phyloP scores from a whole-genome alignment of 129 eudicot species.

The Ambrosia artemisiifolia region DNA sequence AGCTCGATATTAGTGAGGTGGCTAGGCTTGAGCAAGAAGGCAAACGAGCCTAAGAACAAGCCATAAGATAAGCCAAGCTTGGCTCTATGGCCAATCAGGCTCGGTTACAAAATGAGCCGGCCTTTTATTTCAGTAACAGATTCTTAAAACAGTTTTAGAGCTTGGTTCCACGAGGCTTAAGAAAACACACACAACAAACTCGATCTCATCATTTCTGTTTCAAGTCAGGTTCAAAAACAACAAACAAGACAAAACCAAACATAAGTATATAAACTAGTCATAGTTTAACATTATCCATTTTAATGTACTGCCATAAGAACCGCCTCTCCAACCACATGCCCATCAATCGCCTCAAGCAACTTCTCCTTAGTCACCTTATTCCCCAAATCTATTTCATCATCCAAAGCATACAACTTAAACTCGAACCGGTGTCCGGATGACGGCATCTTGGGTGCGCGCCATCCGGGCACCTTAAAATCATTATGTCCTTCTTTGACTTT shows the following conservation, averaged over 20 bases:
- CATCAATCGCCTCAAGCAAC: constrained; percentile 62
- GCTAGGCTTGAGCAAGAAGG: too few species aligned
- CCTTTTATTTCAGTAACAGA: too few species aligned
- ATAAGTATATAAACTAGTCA: not conserved
- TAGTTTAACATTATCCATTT: not conserved
- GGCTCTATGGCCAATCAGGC: too few species aligned
- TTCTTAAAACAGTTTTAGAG: too few species aligned
- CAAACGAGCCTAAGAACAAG: too few species aligned
- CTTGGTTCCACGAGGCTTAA: too few species aligned
- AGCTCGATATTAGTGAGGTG: too few species aligned
- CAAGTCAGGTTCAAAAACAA: not conserved
- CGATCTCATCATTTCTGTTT: too few species aligned
- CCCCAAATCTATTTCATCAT: constrained; percentile 64
- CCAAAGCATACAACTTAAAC: constrained; percentile 81
- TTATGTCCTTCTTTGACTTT: constrained; percentile 67
- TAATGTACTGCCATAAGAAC: constrained; percentile 39
- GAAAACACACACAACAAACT: too few species aligned
- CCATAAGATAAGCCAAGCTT: too few species aligned
- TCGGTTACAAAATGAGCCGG: too few species aligned
- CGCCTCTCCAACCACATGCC: constrained; percentile 78
- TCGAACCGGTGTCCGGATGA: constrained; percentile 68
- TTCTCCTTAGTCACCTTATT: constrained; percentile 79
- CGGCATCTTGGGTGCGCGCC: constrained; percentile 61
- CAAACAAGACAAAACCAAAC: not conserved
- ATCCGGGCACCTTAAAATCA: constrained; percentile 69